phyloP scores from a whole-genome alignment of 139 green algal species.

The Volvox africanus region DNA sequence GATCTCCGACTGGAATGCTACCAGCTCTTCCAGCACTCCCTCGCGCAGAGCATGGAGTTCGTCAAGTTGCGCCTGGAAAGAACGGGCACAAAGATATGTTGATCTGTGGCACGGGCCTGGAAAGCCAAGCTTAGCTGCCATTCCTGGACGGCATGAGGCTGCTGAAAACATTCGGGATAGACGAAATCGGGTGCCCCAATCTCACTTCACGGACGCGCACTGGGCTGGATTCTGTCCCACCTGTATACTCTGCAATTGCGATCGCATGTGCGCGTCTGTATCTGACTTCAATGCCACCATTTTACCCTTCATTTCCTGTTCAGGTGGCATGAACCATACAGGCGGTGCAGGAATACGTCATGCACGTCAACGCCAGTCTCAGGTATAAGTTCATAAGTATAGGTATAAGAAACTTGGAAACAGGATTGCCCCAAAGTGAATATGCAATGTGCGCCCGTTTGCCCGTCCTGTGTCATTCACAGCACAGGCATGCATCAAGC shows the following conservation, averaged over 20 bases:
- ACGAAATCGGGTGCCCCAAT: no score
- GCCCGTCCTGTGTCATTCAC: no score
- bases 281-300: slow-evolving; percentile 19
- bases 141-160: no score
- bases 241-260: slow-evolving; percentile 41
- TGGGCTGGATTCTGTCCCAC: neutral
- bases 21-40: slow-evolving; percentile 53
- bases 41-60: slow-evolving; percentile 52
- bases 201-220: no score
- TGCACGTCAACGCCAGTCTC: no score
- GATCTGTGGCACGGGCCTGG: neutral
- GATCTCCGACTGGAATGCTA: slow-evolving; percentile 51
- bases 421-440: neutral
- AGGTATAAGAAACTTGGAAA: neutral
- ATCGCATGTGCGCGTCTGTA: neutral
- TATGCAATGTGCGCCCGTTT: neutral
- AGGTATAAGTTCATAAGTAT: no score
- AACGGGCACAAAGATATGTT: neutral
- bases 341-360: no score
- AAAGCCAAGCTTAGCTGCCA: no score
- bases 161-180: no score
- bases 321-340: neutral
- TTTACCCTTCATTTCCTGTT: slow-evolving; percentile 42
- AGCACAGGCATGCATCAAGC: neutral
- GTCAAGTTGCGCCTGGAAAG: slow-evolving; percentile 36